phyloP scores from a whole-genome alignment of 768 basidiomycete genomes.

The Boletus subcaerulescens region DNA sequence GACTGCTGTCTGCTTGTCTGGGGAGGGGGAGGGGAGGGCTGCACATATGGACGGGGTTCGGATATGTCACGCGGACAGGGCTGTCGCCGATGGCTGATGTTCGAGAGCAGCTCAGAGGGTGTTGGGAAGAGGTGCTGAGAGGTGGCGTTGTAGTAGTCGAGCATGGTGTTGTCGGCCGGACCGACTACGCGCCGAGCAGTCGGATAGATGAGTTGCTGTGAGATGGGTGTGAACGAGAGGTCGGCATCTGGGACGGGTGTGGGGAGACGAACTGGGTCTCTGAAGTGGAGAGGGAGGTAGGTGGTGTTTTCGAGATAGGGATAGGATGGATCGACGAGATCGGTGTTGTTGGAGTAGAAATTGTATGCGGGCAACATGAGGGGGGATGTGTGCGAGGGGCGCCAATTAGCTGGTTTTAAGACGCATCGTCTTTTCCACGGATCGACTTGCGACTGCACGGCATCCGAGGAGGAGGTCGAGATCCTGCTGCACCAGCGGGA shows the following conservation, averaged over 20 bases:
- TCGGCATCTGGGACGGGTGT: constrained; percentile 1
- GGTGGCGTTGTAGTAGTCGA: constrained; percentile 22
- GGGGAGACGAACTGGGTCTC: no score
- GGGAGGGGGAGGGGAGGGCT: constrained; percentile 11
- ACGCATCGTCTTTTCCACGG: no score
- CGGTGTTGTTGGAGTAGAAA: background rate
- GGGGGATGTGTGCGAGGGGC: background rate
- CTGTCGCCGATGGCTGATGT: constrained; percentile 29
- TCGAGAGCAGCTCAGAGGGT: constrained; percentile 58
- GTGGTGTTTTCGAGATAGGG: constrained; percentile 12
- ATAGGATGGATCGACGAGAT: constrained; percentile 15
- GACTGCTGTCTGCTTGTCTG: constrained; percentile 9
- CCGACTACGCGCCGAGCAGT: background rate
- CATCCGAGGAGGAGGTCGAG: constrained; percentile 24
- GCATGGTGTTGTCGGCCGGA: background rate
- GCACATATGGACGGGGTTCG: constrained; percentile 2
- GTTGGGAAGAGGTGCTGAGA: constrained; percentile 54
- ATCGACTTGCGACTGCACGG: constrained; percentile 5
- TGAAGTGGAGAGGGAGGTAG: no score
- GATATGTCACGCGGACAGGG: background rate
- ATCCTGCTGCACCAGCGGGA: background rate
- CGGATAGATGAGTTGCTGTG: constrained; percentile 16
- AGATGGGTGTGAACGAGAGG: constrained; percentile 6
- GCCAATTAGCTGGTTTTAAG: no score
- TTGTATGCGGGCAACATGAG: constrained; percentile 10